Percentiles rank a stretch among this genome's conserved stretches.
Conservation (phyloP, 495 filamentous ascomycete species). For the Penicillium chermesinum region DNA sequence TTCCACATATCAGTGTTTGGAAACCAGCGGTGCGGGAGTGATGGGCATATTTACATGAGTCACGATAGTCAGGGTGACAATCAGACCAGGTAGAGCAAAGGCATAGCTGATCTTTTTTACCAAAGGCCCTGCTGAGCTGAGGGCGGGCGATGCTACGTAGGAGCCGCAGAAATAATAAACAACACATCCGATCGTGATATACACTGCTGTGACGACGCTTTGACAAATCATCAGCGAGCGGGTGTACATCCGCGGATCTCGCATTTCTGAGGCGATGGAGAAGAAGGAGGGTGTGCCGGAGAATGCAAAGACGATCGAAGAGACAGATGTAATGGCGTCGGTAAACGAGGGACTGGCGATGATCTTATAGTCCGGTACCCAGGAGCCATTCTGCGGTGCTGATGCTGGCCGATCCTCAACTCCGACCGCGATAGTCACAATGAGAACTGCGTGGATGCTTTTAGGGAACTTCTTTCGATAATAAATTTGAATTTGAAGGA, state of each 20-base stretch:
- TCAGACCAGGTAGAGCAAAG: conserved; percentile 55
- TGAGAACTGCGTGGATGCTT: conserved; percentile 61
- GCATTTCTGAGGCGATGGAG: conserved; percentile 69
- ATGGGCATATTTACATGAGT: conserved; percentile 40
- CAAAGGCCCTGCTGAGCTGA: conserved; percentile 54
- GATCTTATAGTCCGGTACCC: conserved; percentile 30
- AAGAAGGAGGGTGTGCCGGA: conserved; percentile 62
- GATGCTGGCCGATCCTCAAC: conserved; percentile 40
- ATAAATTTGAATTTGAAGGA: no score
- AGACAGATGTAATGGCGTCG: conserved; percentile 52
- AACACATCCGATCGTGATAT: conserved; percentile 57
- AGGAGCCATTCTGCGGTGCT: conserved; percentile 27
- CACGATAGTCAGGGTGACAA: conserved; percentile 22
- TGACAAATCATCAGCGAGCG: conserved; percentile 45
- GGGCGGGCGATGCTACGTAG: conserved; percentile 59
- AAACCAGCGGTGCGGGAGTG: conserved; percentile 20
- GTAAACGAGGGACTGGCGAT: conserved; percentile 25
- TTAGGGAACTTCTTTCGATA: no score
- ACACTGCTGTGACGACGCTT: conserved; percentile 50
- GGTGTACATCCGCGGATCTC: conserved; percentile 53
- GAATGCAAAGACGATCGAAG: conserved; percentile 66
- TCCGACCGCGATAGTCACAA: conserved; percentile 65
- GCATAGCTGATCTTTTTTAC: conserved; percentile 67
- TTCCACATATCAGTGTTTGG: conserved; percentile 21
- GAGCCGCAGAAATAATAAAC: conserved; percentile 66